Evolutionary conservation across 202 grass and related monocot species (phyloP), one percentile per base, ranked within the genome.

Genomic region (Setaria italica): DNA sequence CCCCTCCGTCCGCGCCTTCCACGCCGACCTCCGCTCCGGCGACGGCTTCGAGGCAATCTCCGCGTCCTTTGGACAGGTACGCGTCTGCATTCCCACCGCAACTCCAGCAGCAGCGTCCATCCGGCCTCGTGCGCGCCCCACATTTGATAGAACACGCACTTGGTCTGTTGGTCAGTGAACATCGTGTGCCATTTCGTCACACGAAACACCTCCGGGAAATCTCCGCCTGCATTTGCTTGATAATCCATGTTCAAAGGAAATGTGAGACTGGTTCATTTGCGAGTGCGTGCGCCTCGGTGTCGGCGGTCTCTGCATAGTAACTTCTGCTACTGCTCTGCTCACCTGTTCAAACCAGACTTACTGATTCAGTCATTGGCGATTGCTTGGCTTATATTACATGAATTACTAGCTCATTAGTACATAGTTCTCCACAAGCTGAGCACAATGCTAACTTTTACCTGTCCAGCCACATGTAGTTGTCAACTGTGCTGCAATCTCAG

Each of bases 401-500:
- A 51, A 50, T 80, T 73, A 3, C 12, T 35, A 64, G 29, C 29
- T 64, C 62, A 33, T 64, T n/a, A 1, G 37, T 3, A 20, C 19
- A 15, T 25, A 37, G 9, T 8, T 63, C 13, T 34, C 12, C 7
- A 29, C 20, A 62, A 54, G 72, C 74, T 37, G 16, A 35, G 12
- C 12, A n/a, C 2, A 9, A 43, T 29, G 48, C 39, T 2, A 35
- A 79, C n/a, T 9, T 77, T 14, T 8, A 79, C 35, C 0, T 83
- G 20, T 79, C 77, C 86, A 98, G 93, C 95, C 95, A 45, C 87
- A 98, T 70, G 89, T 92, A 19, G 83, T 95, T 49, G 89, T 98
- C 9, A 98, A 98, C 75, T 98, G 93, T 53, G 95, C 93, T 32
- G 95, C 95, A 11, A 85, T 98, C 64, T 98, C 95, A 15, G 70